These are phyloP conservation scores for Dissophora globulifera DNA, from an alignment of 192 early-diverging fungal genomes.

Conservation along the genomic window DNA sequence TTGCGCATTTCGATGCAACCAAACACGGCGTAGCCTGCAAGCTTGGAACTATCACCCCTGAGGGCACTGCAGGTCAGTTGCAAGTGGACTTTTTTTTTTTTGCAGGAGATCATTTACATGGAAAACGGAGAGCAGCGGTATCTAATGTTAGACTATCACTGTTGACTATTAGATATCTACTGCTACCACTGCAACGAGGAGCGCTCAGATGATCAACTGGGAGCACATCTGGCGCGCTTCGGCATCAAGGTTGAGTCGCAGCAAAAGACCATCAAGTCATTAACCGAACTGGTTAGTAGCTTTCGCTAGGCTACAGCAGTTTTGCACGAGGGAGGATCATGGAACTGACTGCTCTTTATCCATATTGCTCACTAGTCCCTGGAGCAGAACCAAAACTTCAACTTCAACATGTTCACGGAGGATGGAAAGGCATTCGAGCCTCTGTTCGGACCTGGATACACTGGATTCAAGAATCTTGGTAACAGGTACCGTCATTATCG, in stretches of 20 bases:
- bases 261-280: constrained; percentile 91
- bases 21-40: constrained; percentile 89
- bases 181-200: constrained; percentile 91
- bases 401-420: constrained; percentile 97
- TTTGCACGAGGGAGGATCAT: too few species aligned
- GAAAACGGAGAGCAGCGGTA: too few species aligned
- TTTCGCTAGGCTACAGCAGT: too few species aligned
- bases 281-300: constrained; percentile 83
- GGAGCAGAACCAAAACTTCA: constrained; percentile 96
- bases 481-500: constrained; percentile 73
- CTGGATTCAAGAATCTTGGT: constrained; percentile 93
- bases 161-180: constrained; percentile 69
- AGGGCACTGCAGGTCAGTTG: constrained; percentile 86
- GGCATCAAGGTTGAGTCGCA: constrained; percentile 88
- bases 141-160: too few species aligned
- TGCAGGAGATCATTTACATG: too few species aligned
- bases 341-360: constrained; percentile 3
- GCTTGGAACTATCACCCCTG: constrained; percentile 96
- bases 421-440: constrained; percentile 89
- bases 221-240: constrained; percentile 82
- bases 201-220: constrained; percentile 80
- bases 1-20: constrained; percentile 84
- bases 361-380: constrained; percentile 70
- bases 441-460: constrained; percentile 89
- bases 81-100: too few species aligned